Evolutionary conservation across 2,329 filamentous ascomycete species (phyloP), one percentile per base, ranked within the genome.

Genomic region (Huntiella bhutanensis): DNA sequence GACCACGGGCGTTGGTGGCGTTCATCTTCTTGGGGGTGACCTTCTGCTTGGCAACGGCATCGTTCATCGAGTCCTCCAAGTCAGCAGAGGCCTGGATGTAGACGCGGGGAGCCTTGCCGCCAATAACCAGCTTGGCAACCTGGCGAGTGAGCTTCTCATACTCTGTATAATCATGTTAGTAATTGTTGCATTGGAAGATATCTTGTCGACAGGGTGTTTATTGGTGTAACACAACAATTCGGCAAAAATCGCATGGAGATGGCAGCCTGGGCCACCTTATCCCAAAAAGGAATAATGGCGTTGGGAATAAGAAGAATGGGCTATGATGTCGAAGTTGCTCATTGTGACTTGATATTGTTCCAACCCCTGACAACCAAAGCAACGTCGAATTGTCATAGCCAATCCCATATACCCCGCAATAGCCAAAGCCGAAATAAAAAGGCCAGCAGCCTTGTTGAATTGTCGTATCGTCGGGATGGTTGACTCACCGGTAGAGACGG

Each of bases 1-100:
- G 75, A 58, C 87, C 86, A 65, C 86, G 84, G 54, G 86, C 82
- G 60, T 88, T 92, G 59, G 80, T 91, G 52, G 87, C 86, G 67
- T 94, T 98, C 87, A 96, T 94, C 74, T 95, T 96, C 77, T 95
- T 95, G 52, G 80, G 77, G 2, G 83, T 82, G 55, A 92, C 82
- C 71, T 98, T 98, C 61, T 93, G 84, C 73, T 95, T 95, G 57
- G 86, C 77, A 53, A 93, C 75, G 17, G 87, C 80, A 69, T 98
- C 92, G 60, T 87, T 87, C 72, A 95, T 82, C 60, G 82, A 77
- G 57, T 93, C 87, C 67, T 98, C 91, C 53, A 98, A 71, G 60
- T 98, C 88, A 56, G 88, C 82, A 54, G 96, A 76, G 54, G 82
- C 80, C 68, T 91, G 87, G 64, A 98, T 79, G 66, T 95, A 98